Evolutionary conservation across 2,329 filamentous ascomycete species (phyloP), one percentile per base, ranked within the genome.

Genomic region (Ophiostoma ips): DNA sequence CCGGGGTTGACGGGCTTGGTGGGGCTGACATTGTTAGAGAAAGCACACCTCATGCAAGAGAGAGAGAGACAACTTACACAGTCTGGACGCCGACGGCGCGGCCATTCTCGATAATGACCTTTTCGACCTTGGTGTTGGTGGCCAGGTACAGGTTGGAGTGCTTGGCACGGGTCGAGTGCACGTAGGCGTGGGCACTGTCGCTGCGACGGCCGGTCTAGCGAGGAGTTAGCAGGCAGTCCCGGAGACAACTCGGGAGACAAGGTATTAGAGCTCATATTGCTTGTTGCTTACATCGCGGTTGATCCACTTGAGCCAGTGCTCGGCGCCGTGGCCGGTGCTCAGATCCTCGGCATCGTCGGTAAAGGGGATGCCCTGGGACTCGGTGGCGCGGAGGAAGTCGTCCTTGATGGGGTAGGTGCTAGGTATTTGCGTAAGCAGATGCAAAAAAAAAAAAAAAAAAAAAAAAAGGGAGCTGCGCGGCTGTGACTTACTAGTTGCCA

Each of bases 231-330:
- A 24, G 37, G 16, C 10, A n/a, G n/a, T n/a, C n/a, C n/a, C n/a
- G n/a, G n/a, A n/a, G n/a, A n/a, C n/a, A n/a, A n/a, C n/a, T n/a
- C n/a, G n/a, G n/a, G n/a, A n/a, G n/a, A n/a, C n/a, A n/a, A n/a
- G n/a, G n/a, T n/a, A n/a, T n/a, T n/a, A n/a, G n/a, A n/a, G n/a
- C n/a, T n/a, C n/a, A n/a, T n/a, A n/a, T n/a, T n/a, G n/a, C n/a
- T n/a, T n/a, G n/a, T n/a, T n/a, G n/a, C 43, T 31, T 45, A 45
- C 43, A 45, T 45, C n/a, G 50, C 36, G n/a, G 3, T 43, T 34
- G 50, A 52, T 52, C 84, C 84, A 89, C 66, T 89, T 88, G 50
- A 89, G 68, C 84, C 84, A 89, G 56, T 88, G 84, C 66, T 88
- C 83, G 43, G 83, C 84, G 55, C 84, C 84, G 52, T 81, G 77